Evolutionary conservation across 805 yeast genomes (phyloP), one percentile per base, ranked within the genome.

Genomic region (Saccharomycopsis malanga): DNA sequence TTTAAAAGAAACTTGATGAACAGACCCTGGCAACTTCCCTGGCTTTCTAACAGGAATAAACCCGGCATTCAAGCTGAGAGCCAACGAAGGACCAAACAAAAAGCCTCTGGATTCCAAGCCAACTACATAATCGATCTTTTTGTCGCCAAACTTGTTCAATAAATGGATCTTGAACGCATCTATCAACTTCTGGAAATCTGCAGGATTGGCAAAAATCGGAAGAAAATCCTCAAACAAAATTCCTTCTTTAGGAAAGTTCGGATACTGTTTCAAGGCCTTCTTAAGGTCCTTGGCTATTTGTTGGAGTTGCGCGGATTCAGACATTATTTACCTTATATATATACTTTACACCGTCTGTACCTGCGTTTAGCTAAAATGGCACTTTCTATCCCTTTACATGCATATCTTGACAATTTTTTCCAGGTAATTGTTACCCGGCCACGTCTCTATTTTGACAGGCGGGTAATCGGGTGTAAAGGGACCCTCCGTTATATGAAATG

Each of bases 71-170:
- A 93, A 66, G 47, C 86, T 91, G 54, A 93, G 73, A 6, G 98
- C 98, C 57, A 93, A 73, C 30, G 98, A 71, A 39, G 99, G 99
- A 12, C 98, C 99, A 60, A 93, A 91, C 49, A 93, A 72, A 65
- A 93, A 93, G 3, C 99, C 99, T 67, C 99, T 82, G 42, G 97
- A 85, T 67, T 93, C 99, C 56, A 93, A 75, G 40, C 98, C 99
- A 43, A 93, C 87, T 52, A 93, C 74, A 61, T 83, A 91, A 61
- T 93, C 97, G 53, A 94, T 79, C 55, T 81, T 76, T 51, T 70
- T 71, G 4, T 12, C 29, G 50, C 73, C 69, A 61, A 74, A 75
- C 22, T 68, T 62, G 54, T 69, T 70, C 50, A 79, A 77, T 49
- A 93, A 61, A 61, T 87, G 94, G 46, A 77, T 60, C 65, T 82